A percentile compares a stretch with the other conserved stretches of the same genome.
These are phyloP conservation scores for Leptodermis oblonga DNA, from an alignment of 257 asterid species.

Conservation along the genomic window DNA sequence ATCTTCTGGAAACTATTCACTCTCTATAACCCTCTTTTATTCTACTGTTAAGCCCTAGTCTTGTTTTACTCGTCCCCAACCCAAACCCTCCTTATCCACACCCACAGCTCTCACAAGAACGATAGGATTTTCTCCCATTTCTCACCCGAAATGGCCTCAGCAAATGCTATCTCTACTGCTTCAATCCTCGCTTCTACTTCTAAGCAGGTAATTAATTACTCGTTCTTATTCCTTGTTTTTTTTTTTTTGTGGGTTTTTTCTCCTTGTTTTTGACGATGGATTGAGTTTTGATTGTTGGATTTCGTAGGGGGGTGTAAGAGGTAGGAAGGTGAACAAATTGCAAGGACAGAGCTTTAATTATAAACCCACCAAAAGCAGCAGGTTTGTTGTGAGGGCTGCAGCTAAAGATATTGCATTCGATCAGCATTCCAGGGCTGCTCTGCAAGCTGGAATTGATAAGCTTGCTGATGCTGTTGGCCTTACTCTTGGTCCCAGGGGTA, in stretches of 20 bases:
- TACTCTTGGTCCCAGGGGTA: conserved; percentile 98
- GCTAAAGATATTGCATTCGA: conserved; percentile 94
- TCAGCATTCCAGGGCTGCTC: conserved; percentile 82
- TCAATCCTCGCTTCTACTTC: conserved; percentile 57
- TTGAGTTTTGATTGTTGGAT: conserved; percentile 4
- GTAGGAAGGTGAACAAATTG: conserved; percentile 52
- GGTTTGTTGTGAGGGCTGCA: conserved; percentile 72
- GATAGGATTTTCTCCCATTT: background rate
- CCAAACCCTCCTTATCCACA: conserved; percentile 40
- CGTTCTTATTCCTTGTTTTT: background rate
- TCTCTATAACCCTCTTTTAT: conserved; percentile 1
- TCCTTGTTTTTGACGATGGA: background rate
- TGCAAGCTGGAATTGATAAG: conserved; percentile 93
- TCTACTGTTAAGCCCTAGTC: conserved; percentile 39
- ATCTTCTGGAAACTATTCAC: conserved; percentile 35
- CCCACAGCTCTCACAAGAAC: background rate
- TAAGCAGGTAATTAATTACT: conserved; percentile 35
- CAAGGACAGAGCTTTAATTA: conserved; percentile 56
- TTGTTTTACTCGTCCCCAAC: conserved; percentile 5
- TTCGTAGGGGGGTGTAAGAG: conserved; percentile 53
- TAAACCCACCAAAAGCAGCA: conserved; percentile 45
- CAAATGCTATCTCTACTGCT: conserved; percentile 74
- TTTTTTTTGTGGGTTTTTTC: background rate
- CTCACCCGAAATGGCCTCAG: conserved; percentile 63
- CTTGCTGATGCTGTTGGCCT: conserved; percentile 94